Percentiles rank a stretch among this genome's conserved stretches.
Conservation (phyloP, 805 yeast species). For the Zygoascus bituminiphila region DNA sequence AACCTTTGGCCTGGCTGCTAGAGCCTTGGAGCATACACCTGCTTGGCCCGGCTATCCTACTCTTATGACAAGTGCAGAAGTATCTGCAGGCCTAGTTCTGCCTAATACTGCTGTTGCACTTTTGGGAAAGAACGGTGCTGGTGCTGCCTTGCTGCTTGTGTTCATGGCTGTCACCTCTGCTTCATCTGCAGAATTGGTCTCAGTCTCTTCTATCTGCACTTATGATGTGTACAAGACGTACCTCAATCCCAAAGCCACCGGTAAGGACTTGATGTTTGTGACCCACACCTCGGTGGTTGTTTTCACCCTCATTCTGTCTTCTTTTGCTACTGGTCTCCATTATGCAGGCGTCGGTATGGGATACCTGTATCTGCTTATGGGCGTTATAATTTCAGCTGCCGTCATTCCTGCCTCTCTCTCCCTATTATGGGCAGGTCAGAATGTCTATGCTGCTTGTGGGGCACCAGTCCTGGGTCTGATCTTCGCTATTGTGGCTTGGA, state of each 20-base stretch:
- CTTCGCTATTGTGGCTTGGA: slow-evolving; percentile 66
- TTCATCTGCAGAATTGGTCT: slow-evolving; percentile 82
- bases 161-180: slow-evolving; percentile 94
- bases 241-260: slow-evolving; percentile 68
- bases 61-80: slow-evolving; percentile 56
- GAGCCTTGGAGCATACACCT: slow-evolving; percentile 61
- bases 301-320: slow-evolving; percentile 61
- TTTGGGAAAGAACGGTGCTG: slow-evolving; percentile 84
- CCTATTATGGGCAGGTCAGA: slow-evolving; percentile 57
- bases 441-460: slow-evolving; percentile 55
- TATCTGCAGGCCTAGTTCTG: slow-evolving; percentile 59
- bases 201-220: slow-evolving; percentile 78
- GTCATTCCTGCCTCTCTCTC: slow-evolving; percentile 72
- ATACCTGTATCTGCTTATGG: slow-evolving; percentile 80
- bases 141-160: slow-evolving; percentile 64
- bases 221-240: slow-evolving; percentile 80
- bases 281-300: slow-evolving; percentile 62
- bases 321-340: slow-evolving; percentile 71
- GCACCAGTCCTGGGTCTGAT: slow-evolving; percentile 76
- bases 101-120: slow-evolving; percentile 77
- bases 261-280: slow-evolving; percentile 58
- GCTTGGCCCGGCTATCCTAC: slow-evolving; percentile 75
- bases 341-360: slow-evolving; percentile 84
- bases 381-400: slow-evolving; percentile 79
- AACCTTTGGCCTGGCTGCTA: slow-evolving; percentile 79